Conservation (phyloP, 2,329 filamentous ascomycete species). For the Curvularia lunata region DNA sequence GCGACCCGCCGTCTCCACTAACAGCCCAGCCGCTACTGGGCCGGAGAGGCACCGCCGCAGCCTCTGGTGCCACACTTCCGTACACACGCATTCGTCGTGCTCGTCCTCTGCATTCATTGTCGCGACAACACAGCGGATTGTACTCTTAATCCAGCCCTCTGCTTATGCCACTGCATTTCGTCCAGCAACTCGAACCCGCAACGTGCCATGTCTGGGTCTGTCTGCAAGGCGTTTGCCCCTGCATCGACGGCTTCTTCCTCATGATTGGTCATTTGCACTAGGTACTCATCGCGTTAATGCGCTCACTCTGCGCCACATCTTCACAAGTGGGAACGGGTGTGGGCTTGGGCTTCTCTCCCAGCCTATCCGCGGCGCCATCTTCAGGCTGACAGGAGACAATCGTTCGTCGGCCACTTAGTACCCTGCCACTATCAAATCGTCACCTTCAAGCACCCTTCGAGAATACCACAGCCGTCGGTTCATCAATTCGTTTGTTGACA, state of each 20-base stretch:
- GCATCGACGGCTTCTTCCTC: conserved; percentile 2
- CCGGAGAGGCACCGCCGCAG: conserved; percentile 12
- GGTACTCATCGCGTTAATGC: conserved; percentile 2
- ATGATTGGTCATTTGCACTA: conserved; percentile 3
- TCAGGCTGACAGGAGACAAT: not conserved
- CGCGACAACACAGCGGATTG: not conserved
- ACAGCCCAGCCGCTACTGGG: conserved; percentile 12
- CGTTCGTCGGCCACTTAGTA: not conserved
- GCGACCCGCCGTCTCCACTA: conserved; percentile 29
- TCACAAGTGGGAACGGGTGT: not conserved
- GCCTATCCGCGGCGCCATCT: not conserved
- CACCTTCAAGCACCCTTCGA: not conserved
- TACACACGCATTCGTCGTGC: not conserved
- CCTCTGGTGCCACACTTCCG: not conserved
- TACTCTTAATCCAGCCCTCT: not conserved
- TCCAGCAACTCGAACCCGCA: conserved; percentile 2
- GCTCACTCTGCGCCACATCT: conserved; percentile 11
- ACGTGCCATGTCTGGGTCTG: conserved; percentile 4
- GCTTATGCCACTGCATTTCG: not conserved
- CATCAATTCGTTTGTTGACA: conserved; percentile 8
- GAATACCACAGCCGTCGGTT: not conserved
- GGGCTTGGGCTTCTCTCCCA: not conserved
- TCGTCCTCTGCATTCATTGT: not conserved
- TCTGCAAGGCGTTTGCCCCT: conserved; percentile 14
- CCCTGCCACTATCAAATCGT: not conserved